Percentiles rank a stretch among this genome's conserved stretches.
Conservation (phyloP, 352 stramenopile genomes). For the Globisporangium uncinulatum region DNA sequence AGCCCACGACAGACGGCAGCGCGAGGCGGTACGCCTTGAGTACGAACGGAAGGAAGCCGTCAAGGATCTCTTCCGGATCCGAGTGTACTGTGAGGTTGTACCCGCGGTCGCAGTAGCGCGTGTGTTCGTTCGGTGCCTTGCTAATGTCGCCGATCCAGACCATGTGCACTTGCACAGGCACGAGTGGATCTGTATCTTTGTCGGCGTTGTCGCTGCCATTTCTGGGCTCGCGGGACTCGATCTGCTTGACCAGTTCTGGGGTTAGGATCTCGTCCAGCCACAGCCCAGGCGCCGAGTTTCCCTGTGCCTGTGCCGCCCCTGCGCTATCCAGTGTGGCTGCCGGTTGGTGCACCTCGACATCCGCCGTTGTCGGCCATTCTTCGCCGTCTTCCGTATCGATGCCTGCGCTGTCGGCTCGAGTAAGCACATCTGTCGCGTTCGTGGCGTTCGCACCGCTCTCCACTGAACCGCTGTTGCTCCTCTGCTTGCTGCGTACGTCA, state of each 20-base stretch:
- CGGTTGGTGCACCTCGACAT: too few species aligned
- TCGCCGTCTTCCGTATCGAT: too few species aligned
- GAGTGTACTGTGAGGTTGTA: constrained; percentile 11
- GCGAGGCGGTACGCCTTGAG: constrained; percentile 6
- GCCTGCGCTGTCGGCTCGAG: too few species aligned
- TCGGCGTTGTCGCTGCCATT: background rate
- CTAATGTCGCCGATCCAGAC: constrained; percentile 15
- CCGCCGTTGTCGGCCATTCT: too few species aligned
- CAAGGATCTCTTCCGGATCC: constrained; percentile 8
- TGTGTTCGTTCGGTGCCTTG: background rate
- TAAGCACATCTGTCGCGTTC: too few species aligned
- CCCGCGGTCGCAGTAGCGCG: background rate
- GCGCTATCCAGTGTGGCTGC: too few species aligned
- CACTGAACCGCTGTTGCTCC: too few species aligned
- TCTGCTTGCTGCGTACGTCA: too few species aligned
- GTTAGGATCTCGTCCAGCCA: constrained; percentile 7
- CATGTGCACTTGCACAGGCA: constrained; percentile 11
- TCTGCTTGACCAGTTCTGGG: constrained; percentile 2
- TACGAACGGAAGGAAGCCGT: constrained; percentile 11
- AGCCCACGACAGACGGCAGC: constrained; percentile 9
- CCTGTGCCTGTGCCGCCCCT: too few species aligned
- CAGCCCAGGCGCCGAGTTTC: too few species aligned
- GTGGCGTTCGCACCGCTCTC: too few species aligned
- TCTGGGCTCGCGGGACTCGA: background rate
- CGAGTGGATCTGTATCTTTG: background rate